Base-by-base conservation (phyloP, 2,329 filamentous ascomycete species). In the Aspergillus ochraceoroseus region DNA sequence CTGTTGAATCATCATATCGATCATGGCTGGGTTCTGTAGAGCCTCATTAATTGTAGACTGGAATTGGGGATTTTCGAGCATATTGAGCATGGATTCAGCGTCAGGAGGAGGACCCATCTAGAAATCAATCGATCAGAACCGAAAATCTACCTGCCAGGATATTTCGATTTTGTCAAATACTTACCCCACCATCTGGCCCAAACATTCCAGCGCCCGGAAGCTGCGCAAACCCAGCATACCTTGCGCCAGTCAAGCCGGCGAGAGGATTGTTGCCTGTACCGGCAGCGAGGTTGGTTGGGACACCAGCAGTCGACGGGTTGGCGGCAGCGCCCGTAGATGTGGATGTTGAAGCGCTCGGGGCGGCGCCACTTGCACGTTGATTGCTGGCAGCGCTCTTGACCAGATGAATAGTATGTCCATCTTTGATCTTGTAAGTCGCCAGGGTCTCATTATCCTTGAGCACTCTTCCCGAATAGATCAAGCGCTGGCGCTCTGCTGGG, bases 331-430 rank as follows among this genome's bases (percentile, higher is more conserved):
- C 68, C 17, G 59, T 35, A 13, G 58, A 36, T 5, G 59, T 44
- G 11, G 59, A 43, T 7, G 68, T 59, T 14, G 69, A 59, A 40
- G 63, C 61, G 33, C 68, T 64, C 54, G 76, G 73, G 46, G 66
- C 70, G 13, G 76, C 67, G 41, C 72, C 74, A 49, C 74, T 75
- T 55, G 77, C 75, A 42, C 75, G 73, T 47, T 74, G 75, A 57
- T 94, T 95, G 75, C 89, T 95, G 46, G 86, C 85, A 30, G 92
- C 90, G 62, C 88, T 94, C 74, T 94, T 95, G 57, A 98, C 92
- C 57, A 98, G 78, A 65, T 98, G 92, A 54, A 98, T 81, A 12
- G 90, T 96, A 67, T 96, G 92, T 49, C 89, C 88, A 51, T 87
- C 76, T 74, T 95, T 95, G 67, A 98, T 89, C 74, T 95, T 96